These are phyloP conservation scores for Tephrocybe sp. DNA, from an alignment of 768 basidiomycete genomes.

Conservation along the genomic window DNA sequence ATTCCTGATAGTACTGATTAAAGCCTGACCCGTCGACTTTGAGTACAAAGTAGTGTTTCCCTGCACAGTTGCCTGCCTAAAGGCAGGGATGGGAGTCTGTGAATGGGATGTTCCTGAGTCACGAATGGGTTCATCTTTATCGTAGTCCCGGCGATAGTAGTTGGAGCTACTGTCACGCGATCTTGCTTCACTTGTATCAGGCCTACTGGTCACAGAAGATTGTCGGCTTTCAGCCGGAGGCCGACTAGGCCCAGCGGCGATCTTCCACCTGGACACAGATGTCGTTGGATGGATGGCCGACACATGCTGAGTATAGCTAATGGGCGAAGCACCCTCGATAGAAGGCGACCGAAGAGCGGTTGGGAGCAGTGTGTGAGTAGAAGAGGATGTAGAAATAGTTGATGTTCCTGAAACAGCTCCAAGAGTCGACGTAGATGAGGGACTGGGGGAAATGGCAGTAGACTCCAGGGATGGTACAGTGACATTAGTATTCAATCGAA, in stretches of 20 bases:
- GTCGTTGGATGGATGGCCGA: neutral
- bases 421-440: neutral
- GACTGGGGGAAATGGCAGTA: neutral
- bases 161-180: slow-evolving; percentile 7
- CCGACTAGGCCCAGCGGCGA: neutral
- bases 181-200: neutral
- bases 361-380: slow-evolving; percentile 1
- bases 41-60: neutral
- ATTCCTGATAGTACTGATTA: neutral
- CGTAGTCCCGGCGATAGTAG: slow-evolving; percentile 34
- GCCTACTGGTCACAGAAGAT: neutral
- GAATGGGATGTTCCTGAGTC: slow-evolving; percentile 1
- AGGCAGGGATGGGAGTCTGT: neutral
- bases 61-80: neutral
- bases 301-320: neutral
- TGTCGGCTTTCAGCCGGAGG: neutral
- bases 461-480: neutral
- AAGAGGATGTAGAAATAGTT: slow-evolving; percentile 8
- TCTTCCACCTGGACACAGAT: slow-evolving; percentile 3
- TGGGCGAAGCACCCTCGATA: neutral
- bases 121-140: slow-evolving; percentile 8
- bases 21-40: neutral
- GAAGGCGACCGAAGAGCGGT: neutral
- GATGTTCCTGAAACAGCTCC: slow-evolving; percentile 19
- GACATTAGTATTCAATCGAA: slow-evolving; percentile 42